Percentiles rank a stretch among this genome's conserved stretches.
These are phyloP conservation scores for Sanguinoderma infundibulare DNA, from an alignment of 1,284 basidiomycete species.

Conservation along the genomic window DNA sequence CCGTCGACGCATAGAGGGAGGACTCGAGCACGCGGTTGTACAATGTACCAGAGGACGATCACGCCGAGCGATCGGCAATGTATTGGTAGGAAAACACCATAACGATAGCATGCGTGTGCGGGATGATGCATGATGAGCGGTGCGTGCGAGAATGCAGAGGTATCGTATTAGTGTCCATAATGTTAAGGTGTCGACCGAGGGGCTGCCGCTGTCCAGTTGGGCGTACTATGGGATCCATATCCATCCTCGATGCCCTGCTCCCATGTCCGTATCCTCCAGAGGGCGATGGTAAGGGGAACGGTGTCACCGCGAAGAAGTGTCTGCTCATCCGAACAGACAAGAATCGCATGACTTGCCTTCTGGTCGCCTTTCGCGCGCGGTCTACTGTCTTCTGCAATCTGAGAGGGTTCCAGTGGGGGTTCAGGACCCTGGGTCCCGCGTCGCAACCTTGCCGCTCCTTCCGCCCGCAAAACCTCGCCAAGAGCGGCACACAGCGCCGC, in stretches of 20 bases:
- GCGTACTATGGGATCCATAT: not conserved
- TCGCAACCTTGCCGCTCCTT: conserved; percentile 35
- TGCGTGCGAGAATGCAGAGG: not conserved
- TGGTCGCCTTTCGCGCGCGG: conserved; percentile 34
- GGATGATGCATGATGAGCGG: not conserved
- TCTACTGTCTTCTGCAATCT: not conserved
- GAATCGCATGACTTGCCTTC: conserved; percentile 69
- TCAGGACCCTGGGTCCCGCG: not conserved
- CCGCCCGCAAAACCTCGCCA: conserved; percentile 50
- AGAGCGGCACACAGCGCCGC: conserved; percentile 56
- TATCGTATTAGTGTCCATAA: not conserved
- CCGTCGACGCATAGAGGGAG: conserved; percentile 57
- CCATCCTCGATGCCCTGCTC: conserved; percentile 42
- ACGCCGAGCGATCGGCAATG: conserved; percentile 12
- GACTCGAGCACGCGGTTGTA: conserved; percentile 11
- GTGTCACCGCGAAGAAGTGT: conserved; percentile 59
- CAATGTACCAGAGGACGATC: conserved; percentile 23
- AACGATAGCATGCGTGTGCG: not conserved
- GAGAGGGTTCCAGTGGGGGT: not conserved
- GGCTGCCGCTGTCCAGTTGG: conserved; percentile 10
- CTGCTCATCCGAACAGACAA: conserved; percentile 57
- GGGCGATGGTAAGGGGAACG: conserved; percentile 63
- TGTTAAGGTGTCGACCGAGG: not conserved
- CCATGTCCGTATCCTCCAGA: conserved; percentile 80
- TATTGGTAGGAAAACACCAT: conserved; percentile 19